These are phyloP conservation scores for Boechera stricta DNA, from an alignment of 345 rosid genomes.

Conservation along the genomic window DNA sequence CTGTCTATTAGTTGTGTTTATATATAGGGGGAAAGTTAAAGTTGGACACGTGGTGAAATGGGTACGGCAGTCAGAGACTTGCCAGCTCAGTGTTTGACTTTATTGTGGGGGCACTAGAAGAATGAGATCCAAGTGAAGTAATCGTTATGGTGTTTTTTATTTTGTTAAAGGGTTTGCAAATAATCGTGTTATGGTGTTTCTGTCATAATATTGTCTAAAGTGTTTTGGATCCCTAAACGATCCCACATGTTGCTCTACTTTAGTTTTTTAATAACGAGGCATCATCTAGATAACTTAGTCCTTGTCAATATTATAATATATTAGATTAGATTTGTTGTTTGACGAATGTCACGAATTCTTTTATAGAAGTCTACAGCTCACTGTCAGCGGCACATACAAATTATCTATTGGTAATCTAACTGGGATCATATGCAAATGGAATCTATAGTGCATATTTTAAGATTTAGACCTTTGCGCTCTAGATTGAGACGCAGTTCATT, in stretches of 20 bases:
- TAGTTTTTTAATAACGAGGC: constrained; percentile 24
- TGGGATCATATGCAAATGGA: constrained; percentile 33
- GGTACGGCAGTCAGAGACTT: constrained; percentile 37
- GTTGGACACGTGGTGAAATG: constrained; percentile 39
- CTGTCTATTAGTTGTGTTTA: constrained; percentile 33
- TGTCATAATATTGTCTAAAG: constrained; percentile 43
- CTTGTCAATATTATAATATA: background rate
- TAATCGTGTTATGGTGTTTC: constrained; percentile 24
- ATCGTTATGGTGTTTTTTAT: constrained; percentile 33
- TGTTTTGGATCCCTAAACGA: constrained; percentile 32
- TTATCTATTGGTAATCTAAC: constrained; percentile 20
- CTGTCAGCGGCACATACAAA: background rate
- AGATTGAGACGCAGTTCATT: constrained; percentile 6
- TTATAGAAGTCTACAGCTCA: constrained; percentile 1
- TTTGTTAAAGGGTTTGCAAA: no score
- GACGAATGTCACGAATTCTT: background rate
- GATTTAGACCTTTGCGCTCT: constrained; percentile 13
- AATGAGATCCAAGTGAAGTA: constrained; percentile 42
- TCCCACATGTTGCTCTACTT: constrained; percentile 39
- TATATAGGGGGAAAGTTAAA: constrained; percentile 17
- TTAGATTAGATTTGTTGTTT: background rate
- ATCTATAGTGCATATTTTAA: constrained; percentile 27
- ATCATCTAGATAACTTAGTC: background rate
- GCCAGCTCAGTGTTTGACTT: constrained; percentile 42
- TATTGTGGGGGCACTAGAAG: constrained; percentile 20